These are phyloP conservation scores for Tirmania nivea DNA, from an alignment of 495 filamentous ascomycete species.

Conservation along the genomic window DNA sequence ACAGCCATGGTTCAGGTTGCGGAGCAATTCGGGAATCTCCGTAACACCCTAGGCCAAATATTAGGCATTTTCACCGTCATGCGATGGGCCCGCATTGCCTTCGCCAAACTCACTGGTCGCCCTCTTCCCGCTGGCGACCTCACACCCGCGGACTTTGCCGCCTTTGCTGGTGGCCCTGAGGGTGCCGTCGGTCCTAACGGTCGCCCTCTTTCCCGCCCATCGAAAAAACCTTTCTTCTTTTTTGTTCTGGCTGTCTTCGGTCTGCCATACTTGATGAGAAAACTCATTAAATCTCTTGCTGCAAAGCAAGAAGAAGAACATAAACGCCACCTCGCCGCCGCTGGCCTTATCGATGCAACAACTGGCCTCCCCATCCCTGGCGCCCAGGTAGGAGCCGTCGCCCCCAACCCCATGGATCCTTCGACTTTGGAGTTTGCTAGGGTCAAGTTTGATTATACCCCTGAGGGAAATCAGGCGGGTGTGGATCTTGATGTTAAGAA, in stretches of 20 bases:
- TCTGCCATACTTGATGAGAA: slow-evolving; percentile 85
- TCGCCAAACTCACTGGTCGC: slow-evolving; percentile 86
- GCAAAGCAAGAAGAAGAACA: slow-evolving; percentile 64
- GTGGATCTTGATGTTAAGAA: slow-evolving; percentile 84
- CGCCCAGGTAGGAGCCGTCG: neutral
- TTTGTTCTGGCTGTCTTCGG: slow-evolving; percentile 90
- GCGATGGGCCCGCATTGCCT: slow-evolving; percentile 73
- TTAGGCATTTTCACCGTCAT: slow-evolving; percentile 89
- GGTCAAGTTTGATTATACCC: slow-evolving; percentile 79
- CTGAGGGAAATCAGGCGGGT: slow-evolving; percentile 41
- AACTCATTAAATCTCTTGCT: slow-evolving; percentile 68
- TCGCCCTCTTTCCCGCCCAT: slow-evolving; percentile 31
- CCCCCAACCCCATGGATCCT: slow-evolving; percentile 43
- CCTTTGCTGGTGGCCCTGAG: slow-evolving; percentile 45
- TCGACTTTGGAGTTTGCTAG: slow-evolving; percentile 87
- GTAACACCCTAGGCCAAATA: slow-evolving; percentile 84
- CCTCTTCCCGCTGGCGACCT: slow-evolving; percentile 74
- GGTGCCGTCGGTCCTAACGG: slow-evolving; percentile 20
- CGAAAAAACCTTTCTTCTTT: slow-evolving; percentile 85
- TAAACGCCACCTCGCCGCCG: slow-evolving; percentile 33
- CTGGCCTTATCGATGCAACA: slow-evolving; percentile 16
- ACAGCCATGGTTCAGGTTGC: slow-evolving; percentile 94
- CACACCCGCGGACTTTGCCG: slow-evolving; percentile 72
- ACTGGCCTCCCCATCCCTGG: slow-evolving; percentile 9
- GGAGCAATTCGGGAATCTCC: slow-evolving; percentile 83